These are phyloP conservation scores for Mollisiaceae sp. DNA, from an alignment of 2,329 filamentous ascomycete species.

Conservation along the genomic window DNA sequence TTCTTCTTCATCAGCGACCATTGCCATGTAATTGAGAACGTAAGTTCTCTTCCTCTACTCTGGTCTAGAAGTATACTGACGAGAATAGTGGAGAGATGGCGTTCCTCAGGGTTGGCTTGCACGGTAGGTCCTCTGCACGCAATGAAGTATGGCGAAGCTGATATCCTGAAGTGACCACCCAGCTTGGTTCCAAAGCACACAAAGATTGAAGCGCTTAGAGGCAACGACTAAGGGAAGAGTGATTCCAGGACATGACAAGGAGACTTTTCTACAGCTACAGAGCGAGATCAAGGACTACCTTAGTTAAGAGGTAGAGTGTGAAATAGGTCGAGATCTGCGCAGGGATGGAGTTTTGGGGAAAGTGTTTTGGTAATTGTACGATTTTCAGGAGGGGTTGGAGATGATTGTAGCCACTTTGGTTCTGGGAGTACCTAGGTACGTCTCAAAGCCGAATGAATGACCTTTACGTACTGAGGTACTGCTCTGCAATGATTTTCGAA, in stretches of 20 bases:
- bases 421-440: neutral
- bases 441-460: too few species aligned
- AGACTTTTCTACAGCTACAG: slow-evolving; percentile 37
- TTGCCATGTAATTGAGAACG: slow-evolving; percentile 43
- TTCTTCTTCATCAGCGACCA: slow-evolving; percentile 45
- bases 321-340: neutral
- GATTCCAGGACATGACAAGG: slow-evolving; percentile 39
- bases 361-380: too few species aligned
- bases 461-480: too few species aligned
- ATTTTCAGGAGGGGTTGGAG: neutral
- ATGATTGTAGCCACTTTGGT: neutral
- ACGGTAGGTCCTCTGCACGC: slow-evolving; percentile 24
- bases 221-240: slow-evolving; percentile 37
- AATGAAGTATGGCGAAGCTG: slow-evolving; percentile 9
- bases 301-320: slow-evolving; percentile 10
- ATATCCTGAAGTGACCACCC: slow-evolving; percentile 39
- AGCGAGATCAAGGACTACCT: slow-evolving; percentile 37
- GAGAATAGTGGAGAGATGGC: slow-evolving; percentile 36
- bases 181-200: slow-evolving; percentile 43
- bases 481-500: neutral
- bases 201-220: slow-evolving; percentile 41
- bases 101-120: slow-evolving; percentile 45
- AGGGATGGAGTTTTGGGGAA: neutral
- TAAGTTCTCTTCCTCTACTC: slow-evolving; percentile 15
- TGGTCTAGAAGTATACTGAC: neutral